Percentiles rank a stretch among this genome's conserved stretches.
These are phyloP conservation scores for Loxodes magnus DNA, from an alignment of 73 alveolate species.

Conservation along the genomic window DNA sequence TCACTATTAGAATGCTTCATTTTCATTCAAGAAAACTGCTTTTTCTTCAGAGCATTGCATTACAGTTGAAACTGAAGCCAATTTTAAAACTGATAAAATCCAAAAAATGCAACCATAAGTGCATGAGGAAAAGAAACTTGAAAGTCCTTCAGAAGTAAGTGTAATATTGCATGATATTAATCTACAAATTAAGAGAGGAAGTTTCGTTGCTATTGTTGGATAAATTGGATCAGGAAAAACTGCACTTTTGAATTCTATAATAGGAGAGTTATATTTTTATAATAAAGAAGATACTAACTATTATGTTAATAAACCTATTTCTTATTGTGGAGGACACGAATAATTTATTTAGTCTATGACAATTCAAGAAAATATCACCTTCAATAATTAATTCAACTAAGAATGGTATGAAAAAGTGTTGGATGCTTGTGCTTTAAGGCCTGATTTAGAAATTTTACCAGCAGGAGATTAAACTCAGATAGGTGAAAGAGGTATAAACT, in stretches of 20 bases:
- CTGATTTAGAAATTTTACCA: slow-evolving; percentile 30
- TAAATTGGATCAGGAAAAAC: slow-evolving; percentile 90
- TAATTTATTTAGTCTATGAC: slow-evolving; percentile 41
- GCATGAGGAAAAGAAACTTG: too few species aligned
- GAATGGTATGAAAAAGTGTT: slow-evolving; percentile 24
- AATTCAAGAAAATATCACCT: slow-evolving; percentile 33
- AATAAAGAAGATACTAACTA: slow-evolving; percentile 14
- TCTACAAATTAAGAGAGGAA: slow-evolving; percentile 46
- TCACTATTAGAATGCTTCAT: too few species aligned
- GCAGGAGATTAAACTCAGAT: slow-evolving; percentile 48
- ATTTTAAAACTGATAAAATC: too few species aligned
- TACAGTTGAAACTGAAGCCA: too few species aligned
- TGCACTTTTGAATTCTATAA: slow-evolving; percentile 46
- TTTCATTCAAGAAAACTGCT: too few species aligned
- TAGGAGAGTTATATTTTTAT: slow-evolving; percentile 17
- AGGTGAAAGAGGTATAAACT: slow-evolving; percentile 57
- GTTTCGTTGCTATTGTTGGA: slow-evolving; percentile 73
- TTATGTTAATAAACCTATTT: slow-evolving; percentile 7
- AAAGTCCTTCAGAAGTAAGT: too few species aligned
- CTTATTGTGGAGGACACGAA: slow-evolving; percentile 15
- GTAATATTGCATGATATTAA: slow-evolving; percentile 39
- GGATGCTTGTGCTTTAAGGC: slow-evolving; percentile 21
- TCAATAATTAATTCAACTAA: slow-evolving; percentile 14
- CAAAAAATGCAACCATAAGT: too few species aligned
- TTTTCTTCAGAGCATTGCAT: too few species aligned